Evolutionary conservation across 495 filamentous ascomycete species (phyloP), one percentile per base, ranked within the genome.

Genomic region (Podospora appendiculata): DNA sequence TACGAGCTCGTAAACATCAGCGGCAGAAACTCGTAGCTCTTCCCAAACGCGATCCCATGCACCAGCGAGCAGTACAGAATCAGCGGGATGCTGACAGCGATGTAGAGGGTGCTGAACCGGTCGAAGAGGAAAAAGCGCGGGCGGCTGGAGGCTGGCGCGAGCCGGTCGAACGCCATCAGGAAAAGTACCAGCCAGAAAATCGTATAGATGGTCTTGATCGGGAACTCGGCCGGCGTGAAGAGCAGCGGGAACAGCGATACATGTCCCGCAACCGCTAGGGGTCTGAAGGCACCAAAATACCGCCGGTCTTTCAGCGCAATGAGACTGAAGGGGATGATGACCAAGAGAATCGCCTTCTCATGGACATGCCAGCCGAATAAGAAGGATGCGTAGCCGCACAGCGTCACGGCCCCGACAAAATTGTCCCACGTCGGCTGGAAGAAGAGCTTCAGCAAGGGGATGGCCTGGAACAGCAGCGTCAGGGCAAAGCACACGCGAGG

Each of bases 341-440:
- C 86, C 46, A 96, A 78, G 12, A 98, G 82, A 33, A 98, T 88
- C 7, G 93, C 93, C 62, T 98, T 98, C 60, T 98, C 93, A 59
- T 98, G 93, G 16, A 98, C 93, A 62, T 98, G 93, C 93, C 93
- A 98, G 47, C 93, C 92, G 53, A 97, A 96, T 17, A 98, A 78
- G 72, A 98, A 98, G 0, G 93, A 96, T 0, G 91, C 88, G 58
- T 95, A 98, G 47, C 88, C 93, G 60, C 92, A 96, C n/a, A 96
- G 83, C 1, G 90, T 96, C 13, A 96, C 75, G 5, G 89, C 87
- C 8, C 89, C 89, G 47, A 96, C 73, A 66, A 98, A 97, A 32
- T 77, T 87, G 32, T 94, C 85, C 83, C 86, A 94, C 13, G 82
- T 88, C 7, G 92, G 91, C 41, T 77, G 75, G 13, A 82, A 51